Conservation (phyloP, 2,329 filamentous ascomycete genomes). For the Clonostachys rosea region DNA sequence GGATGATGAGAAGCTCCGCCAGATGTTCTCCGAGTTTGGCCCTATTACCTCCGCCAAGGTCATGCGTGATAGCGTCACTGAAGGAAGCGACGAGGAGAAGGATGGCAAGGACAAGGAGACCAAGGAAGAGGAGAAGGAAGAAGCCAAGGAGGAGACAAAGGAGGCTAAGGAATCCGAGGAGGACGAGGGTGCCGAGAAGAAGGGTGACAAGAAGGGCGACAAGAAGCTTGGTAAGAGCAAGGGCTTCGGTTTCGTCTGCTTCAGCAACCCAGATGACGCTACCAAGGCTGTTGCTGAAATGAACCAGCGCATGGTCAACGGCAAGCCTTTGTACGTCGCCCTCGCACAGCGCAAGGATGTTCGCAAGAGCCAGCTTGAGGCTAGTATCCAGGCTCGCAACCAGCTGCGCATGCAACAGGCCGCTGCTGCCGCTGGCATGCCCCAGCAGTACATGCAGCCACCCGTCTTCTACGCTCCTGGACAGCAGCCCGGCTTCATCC, state of each 20-base stretch:
- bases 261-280: slow-evolving; percentile 97
- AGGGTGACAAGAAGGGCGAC: slow-evolving; percentile 49
- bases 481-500: slow-evolving; percentile 68
- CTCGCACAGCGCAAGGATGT: slow-evolving; percentile 99
- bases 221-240: slow-evolving; percentile 94
- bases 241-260: slow-evolving; percentile 99
- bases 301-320: slow-evolving; percentile 98
- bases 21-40: slow-evolving; percentile 86
- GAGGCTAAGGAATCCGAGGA: slow-evolving; percentile 39
- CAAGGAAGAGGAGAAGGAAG: slow-evolving; percentile 32
- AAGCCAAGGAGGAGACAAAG: slow-evolving; percentile 40
- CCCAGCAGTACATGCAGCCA: slow-evolving; percentile 81
- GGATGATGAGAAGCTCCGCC: slow-evolving; percentile 95
- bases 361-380: slow-evolving; percentile 98
- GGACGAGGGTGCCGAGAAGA: slow-evolving; percentile 44
- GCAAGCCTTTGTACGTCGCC: slow-evolving; percentile 96
- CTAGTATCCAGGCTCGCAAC: slow-evolving; percentile 98
- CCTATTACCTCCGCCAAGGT: slow-evolving; percentile 98
- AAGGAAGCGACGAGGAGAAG: slow-evolving; percentile 51
- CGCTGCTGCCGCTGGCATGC: slow-evolving; percentile 83
- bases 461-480: slow-evolving; percentile 90
- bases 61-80: slow-evolving; percentile 77
- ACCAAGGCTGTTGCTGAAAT: slow-evolving; percentile 99
- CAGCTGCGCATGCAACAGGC: slow-evolving; percentile 98
- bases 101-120: slow-evolving; percentile 47